Evolutionary conservation across 352 stramenopile species (phyloP), one percentile per base, ranked within the genome.

Genomic region (Pythium diclinum): DNA sequence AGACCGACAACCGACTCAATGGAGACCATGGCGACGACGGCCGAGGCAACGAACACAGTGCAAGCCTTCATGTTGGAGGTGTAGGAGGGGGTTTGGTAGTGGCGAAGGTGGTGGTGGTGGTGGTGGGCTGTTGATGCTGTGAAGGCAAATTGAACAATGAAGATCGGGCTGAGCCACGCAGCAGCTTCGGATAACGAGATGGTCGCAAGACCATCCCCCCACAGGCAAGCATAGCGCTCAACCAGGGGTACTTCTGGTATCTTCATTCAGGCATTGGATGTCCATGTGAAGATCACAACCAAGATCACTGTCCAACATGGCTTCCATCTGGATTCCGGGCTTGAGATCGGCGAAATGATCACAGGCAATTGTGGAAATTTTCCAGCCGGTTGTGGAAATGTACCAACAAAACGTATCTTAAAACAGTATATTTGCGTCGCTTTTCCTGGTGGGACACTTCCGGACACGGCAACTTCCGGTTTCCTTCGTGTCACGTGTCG

Each of bases 21-120:
- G 49, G 93, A 76, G 38, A 61, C 5, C 65, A 93, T 88, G 36
- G 85, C 93, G 53, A 87, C 75, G 33, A 92, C 80, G 52, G 95
- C 72, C 32, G 92, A 69, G 63, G 92, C 71, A 46, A 73, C 81
- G 59, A 95, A 70, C 32, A 92, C 71, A 28, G 80, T 83, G 56
- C 73, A 87, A 65, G 89, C 89, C 72, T 96, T 97, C 73, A 72
- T 75, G 46, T 10, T 67, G 54, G 44, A 71, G 33, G 10, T 9
- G 33, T 10, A 19, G 21, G 49, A 38, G 14, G 28, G 25, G 25
- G 25, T 28, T 28, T 28, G 2, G 25, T 28, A 28, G 0, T 28
- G 25, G 25, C 2, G 25, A 28, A 28, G 25, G 4, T 40, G 13
- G 23, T 14, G 25, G 25, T 23, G 3, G 47, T 53, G 33, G 33